phyloP scores from a whole-genome alignment of 768 basidiomycete species.

The Mycena olivaceomarginata region DNA sequence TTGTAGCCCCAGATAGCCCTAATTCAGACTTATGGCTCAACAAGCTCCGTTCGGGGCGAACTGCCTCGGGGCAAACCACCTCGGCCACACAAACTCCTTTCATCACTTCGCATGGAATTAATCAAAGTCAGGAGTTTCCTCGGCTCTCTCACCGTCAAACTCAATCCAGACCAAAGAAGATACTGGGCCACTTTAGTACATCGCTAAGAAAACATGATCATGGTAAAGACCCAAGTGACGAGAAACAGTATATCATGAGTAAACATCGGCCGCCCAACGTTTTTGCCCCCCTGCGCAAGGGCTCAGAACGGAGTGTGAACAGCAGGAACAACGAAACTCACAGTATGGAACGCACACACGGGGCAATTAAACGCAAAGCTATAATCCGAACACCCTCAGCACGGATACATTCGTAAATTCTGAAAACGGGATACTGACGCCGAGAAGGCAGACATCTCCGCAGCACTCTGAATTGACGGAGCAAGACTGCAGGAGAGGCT shows the following conservation, averaged over 20 bases:
- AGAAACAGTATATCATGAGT: constrained; percentile 20
- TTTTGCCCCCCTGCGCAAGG: constrained; percentile 15
- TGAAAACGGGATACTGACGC: constrained; percentile 18
- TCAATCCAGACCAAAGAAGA: constrained; percentile 16
- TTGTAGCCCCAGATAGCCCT: no score
- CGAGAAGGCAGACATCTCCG: constrained; percentile 16
- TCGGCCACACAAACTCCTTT: constrained; percentile 10
- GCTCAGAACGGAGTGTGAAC: constrained; percentile 21
- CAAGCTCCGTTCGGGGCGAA: no score
- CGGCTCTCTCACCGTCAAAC: constrained; percentile 23
- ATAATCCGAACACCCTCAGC: constrained; percentile 22
- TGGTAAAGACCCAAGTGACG: constrained; percentile 6
- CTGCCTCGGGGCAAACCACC: constrained; percentile 15
- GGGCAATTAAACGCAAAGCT: constrained; percentile 20
- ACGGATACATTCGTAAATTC: constrained; percentile 23
- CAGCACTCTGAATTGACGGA: constrained; percentile 16
- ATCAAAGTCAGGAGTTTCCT: constrained; percentile 21
- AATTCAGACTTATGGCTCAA: constrained; percentile 14
- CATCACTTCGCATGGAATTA: constrained; percentile 24
- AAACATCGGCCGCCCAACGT: constrained; percentile 17
- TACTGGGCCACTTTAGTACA: constrained; percentile 16
- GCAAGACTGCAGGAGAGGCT: constrained; percentile 3
- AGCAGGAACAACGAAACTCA: constrained; percentile 23
- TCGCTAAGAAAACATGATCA: constrained; percentile 13
- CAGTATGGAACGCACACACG: constrained; percentile 19